Conservation (phyloP, 2,329 filamentous ascomycete species). For the Onygenales sp. region DNA sequence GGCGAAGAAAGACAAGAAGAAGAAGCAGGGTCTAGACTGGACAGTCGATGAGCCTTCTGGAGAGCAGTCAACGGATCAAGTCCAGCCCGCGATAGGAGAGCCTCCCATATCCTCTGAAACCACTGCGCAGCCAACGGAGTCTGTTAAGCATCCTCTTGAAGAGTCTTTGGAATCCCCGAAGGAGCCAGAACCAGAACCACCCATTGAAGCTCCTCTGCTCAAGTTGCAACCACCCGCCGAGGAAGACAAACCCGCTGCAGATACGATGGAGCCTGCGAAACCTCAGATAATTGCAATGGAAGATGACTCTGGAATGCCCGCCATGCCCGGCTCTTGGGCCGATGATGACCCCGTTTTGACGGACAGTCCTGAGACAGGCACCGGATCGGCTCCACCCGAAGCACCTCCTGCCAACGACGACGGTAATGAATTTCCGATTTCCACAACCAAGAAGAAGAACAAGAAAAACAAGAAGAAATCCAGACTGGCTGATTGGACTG, state of each 20-base stretch:
- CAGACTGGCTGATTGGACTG: conserved; percentile 34
- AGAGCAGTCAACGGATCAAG: too few species aligned
- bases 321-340: background rate
- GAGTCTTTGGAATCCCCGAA: too few species aligned
- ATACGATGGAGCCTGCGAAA: background rate
- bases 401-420: conserved; percentile 25
- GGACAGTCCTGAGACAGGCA: conserved; percentile 12
- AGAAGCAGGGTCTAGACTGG: conserved; percentile 14
- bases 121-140: too few species aligned
- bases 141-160: too few species aligned
- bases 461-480: conserved; percentile 25
- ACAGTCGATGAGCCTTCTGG: background rate
- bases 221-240: background rate
- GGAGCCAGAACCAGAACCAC: too few species aligned
- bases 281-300: background rate
- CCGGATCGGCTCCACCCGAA: conserved; percentile 17
- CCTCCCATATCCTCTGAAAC: too few species aligned
- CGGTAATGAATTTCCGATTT: conserved; percentile 38
- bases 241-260: background rate
- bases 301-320: background rate
- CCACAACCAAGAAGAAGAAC: conserved; percentile 28
- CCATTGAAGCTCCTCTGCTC: too few species aligned
- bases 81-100: too few species aligned
- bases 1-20: conserved; percentile 38
- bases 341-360: conserved; percentile 13